Base-by-base conservation (phyloP, 306 rosid species). In the Phaseolus lunatus region DNA sequence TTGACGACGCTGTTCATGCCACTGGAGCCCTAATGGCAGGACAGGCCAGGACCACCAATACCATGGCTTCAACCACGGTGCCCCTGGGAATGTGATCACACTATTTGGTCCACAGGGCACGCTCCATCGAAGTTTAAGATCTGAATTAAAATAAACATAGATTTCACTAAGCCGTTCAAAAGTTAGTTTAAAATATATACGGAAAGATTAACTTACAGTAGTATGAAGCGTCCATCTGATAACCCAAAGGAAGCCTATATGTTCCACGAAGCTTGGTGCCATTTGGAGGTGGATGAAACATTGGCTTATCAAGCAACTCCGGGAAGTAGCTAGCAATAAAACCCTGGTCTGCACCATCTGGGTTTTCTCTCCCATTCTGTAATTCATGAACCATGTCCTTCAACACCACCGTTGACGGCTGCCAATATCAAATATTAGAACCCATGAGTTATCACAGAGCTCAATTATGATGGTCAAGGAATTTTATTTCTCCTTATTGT, bases 41-140 rank as follows among this genome's bases (percentile, higher is more conserved):
- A 92, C 89, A 29, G 97, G 97, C 97, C 97, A 92, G 0, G 97
- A 82, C 97, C 97, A 92, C 97, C 97, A 92, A 68, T 92, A 92
- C 95, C 97, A 92, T 5, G 97, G 97, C 89, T 92, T 92, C 82
- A 92, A 75, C 97, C 94, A 92, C 1, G 93, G 57, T 7, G 97
- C 97, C 20, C 97, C 90, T 0, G 97, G 97, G 72, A 84, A 92
- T 14, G 97, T 92, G 22, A 92, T 85, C 73, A 92, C 97, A 43
- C 97, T 92, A 47, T 92, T 90, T n/a, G 97, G 97, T 18, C 93
- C 93, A 10, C 97, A 92, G 3, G 97, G 97, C 9, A 92, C 86
- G 43, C 93, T 92, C 95, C 97, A 92, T 11, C 88, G 81, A 7
- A 92, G 77, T 63, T 69, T 88, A 61, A 92, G 87, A 70, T 92